Conservation (phyloP, 345 rosid genomes). For the Clarkia xantiana region DNA sequence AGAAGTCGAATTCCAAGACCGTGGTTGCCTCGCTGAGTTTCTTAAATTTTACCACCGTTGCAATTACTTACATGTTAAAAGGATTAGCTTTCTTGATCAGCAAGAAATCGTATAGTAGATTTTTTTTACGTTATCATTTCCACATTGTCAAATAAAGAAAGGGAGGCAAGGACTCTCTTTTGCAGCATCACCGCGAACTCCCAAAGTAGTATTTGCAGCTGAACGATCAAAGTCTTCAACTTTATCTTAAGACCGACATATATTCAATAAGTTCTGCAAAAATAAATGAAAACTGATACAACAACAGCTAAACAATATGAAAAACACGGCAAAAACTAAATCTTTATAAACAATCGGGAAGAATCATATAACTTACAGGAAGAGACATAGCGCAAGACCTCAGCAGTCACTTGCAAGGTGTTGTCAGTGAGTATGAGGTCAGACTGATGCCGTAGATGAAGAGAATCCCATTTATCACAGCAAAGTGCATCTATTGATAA, state of each 20-base stretch:
- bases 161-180: conserved; percentile 65
- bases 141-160: conserved; percentile 76
- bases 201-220: conserved; percentile 55
- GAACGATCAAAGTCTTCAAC: conserved; percentile 86
- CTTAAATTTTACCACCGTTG: too few relatives aligned
- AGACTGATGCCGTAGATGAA: too few relatives aligned
- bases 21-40: conserved; percentile 52
- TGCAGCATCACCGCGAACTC: conserved; percentile 55
- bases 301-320: background rate
- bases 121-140: conserved; percentile 46
- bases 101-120: too few relatives aligned
- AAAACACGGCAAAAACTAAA: background rate
- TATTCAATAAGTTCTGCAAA: conserved; percentile 69
- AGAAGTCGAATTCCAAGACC: conserved; percentile 60
- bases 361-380: conserved; percentile 37
- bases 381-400: conserved; percentile 76
- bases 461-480: too few relatives aligned
- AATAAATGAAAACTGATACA: background rate
- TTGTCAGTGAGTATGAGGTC: conserved; percentile 35
- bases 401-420: conserved; percentile 71
- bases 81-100: too few relatives aligned
- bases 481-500: too few relatives aligned
- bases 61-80: too few relatives aligned
- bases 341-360: background rate
- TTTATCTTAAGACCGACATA: conserved; percentile 41